A percentile compares a stretch with the other conserved stretches of the same genome.
phyloP scores from a whole-genome alignment of 2,329 filamentous ascomycete genomes.

The Clarireedia homoeocarpa region DNA sequence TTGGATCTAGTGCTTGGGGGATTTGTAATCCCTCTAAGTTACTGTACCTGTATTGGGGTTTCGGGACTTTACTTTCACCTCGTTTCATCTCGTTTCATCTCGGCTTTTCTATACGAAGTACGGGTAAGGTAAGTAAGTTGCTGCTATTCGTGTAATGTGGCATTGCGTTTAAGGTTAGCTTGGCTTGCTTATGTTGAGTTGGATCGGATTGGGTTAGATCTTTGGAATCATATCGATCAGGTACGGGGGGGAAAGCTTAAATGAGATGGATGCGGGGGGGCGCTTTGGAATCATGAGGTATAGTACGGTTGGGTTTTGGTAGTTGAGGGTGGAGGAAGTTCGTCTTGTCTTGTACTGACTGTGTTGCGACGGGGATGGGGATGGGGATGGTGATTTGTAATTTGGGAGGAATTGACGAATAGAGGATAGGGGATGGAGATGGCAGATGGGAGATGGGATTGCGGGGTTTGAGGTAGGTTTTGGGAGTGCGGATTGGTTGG shows the following conservation, averaged over 20 bases:
- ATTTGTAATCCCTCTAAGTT: neutral
- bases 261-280: neutral
- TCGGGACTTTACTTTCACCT: too few species aligned
- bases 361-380: too few species aligned
- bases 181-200: too few species aligned
- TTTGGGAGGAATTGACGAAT: neutral
- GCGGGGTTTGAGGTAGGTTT: too few species aligned
- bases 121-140: neutral
- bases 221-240: neutral
- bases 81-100: too few species aligned
- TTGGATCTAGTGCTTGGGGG: neutral
- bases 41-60: too few species aligned
- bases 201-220: neutral
- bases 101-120: too few species aligned
- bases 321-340: neutral
- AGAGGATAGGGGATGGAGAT: too few species aligned
- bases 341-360: neutral
- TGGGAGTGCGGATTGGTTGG: too few species aligned
- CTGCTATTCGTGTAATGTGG: neutral
- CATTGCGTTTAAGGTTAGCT: neutral
- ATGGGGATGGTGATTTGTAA: too few species aligned
- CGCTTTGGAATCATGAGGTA: neutral
- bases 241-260: neutral
- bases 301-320: too few species aligned
- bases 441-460: too few species aligned